Evolutionary conservation across 345 rosid species (phyloP).

Genomic region (Linum trigynum): DNA sequence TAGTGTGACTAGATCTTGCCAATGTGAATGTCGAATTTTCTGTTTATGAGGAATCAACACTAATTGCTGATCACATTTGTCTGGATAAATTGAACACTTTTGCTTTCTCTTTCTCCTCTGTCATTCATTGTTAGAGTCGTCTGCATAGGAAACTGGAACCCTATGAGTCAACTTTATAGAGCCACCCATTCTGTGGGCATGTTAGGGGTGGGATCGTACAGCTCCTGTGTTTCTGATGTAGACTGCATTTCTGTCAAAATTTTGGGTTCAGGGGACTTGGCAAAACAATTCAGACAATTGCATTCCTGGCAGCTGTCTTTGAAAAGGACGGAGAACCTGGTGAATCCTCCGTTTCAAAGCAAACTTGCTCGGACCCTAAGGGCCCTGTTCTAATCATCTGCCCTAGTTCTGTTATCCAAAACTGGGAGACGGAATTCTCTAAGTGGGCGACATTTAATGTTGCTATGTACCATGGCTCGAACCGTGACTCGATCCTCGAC

Average conservation of each 20-base stretch:
- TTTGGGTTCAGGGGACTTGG: slow-evolving; percentile 65
- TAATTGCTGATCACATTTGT: no score
- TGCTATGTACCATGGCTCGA: slow-evolving; percentile 69
- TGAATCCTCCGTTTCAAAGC: slow-evolving; percentile 21
- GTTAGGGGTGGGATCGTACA: neutral
- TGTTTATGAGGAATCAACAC: no score
- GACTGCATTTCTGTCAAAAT: neutral
- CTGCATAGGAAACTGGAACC: no score
- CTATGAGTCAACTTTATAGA: no score
- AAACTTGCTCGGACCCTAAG: slow-evolving; percentile 21
- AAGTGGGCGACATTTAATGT: slow-evolving; percentile 71
- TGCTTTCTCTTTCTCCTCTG: no score
- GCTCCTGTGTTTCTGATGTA: neutral
- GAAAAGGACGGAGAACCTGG: slow-evolving; percentile 55
- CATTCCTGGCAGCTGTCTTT: slow-evolving; percentile 80
- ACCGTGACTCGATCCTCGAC: slow-evolving; percentile 63
- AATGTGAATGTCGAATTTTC: no score
- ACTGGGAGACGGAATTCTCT: slow-evolving; percentile 90
- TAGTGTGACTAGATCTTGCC: no score
- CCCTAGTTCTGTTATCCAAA: slow-evolving; percentile 80
- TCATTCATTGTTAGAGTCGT: no score
- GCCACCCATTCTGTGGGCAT: neutral
- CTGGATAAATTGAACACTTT: no score
- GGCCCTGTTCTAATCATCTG: slow-evolving; percentile 68
- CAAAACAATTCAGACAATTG: slow-evolving; percentile 91